Evolutionary conservation across 139 green algal genomes (phyloP).

Genomic region (Chlamydomonas urium): DNA sequence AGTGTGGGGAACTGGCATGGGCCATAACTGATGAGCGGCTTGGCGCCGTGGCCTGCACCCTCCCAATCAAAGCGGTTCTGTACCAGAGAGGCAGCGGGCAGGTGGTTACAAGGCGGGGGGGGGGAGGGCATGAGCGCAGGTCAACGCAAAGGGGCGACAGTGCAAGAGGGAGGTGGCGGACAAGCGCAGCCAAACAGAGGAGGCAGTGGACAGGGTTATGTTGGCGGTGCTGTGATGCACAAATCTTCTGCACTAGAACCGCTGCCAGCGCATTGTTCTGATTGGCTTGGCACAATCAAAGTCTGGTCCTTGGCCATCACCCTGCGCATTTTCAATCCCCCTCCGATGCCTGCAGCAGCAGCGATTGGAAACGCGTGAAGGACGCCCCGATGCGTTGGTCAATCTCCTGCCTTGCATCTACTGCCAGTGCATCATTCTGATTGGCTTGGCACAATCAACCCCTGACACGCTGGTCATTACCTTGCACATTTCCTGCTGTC

Average conservation of each 20-base stretch:
- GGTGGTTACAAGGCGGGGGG: background rate
- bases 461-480: too few species aligned
- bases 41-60: slow-evolving; percentile 28
- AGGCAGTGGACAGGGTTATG: too few species aligned
- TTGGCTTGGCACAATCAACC: slow-evolving; percentile 37
- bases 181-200: too few species aligned
- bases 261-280: slow-evolving; percentile 69
- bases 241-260: slow-evolving; percentile 89
- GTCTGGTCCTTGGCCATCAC: too few species aligned
- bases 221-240: too few species aligned
- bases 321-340: background rate
- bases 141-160: background rate
- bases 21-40: slow-evolving; percentile 80
- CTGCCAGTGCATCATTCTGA: slow-evolving; percentile 59
- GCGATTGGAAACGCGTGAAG: slow-evolving; percentile 97
- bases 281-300: slow-evolving; percentile 36
- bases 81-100: background rate
- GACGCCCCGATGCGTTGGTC: slow-evolving; percentile 91
- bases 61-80: slow-evolving; percentile 77
- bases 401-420: slow-evolving; percentile 93
- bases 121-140: too few species aligned
- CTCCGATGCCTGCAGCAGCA: slow-evolving; percentile 78
- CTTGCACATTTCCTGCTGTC: background rate
- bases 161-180: background rate
- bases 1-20: slow-evolving; percentile 98